Evolutionary conservation across 2,329 filamentous ascomycete genomes (phyloP).

Genomic region (Cladosporium sp.): DNA sequence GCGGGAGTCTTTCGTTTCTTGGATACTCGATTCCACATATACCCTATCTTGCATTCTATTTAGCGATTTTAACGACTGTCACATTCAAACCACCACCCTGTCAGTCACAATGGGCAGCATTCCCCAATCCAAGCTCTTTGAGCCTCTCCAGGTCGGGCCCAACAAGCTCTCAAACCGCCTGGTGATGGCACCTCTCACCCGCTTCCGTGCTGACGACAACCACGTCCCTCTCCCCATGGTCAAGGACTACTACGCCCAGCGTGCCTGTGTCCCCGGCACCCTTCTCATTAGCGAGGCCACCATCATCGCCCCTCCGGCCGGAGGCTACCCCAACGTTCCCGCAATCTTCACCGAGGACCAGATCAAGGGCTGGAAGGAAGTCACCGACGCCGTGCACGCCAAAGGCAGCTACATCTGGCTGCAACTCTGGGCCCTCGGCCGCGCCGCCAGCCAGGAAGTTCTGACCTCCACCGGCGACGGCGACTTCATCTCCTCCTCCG

Average conservation of each 20-base stretch:
- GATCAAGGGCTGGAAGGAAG: constrained; percentile 47
- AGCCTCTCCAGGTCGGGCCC: constrained; percentile 41
- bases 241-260: constrained; percentile 34
- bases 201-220: constrained; percentile 44
- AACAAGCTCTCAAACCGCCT: constrained; percentile 45
- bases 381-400: constrained; percentile 49
- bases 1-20: background rate
- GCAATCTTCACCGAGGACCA: constrained; percentile 37
- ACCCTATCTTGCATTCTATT: background rate
- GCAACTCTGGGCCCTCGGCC: constrained; percentile 47
- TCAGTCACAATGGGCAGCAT: constrained; percentile 12
- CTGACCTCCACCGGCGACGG: constrained; percentile 19
- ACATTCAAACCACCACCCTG: background rate
- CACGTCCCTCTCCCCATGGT: constrained; percentile 21
- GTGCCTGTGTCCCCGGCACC: constrained; percentile 29
- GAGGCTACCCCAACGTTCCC: constrained; percentile 27
- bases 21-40: background rate
- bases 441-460: constrained; percentile 37
- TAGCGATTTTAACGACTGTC: background rate
- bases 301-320: constrained; percentile 29
- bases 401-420: constrained; percentile 47
- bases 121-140: constrained; percentile 29
- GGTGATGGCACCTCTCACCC: constrained; percentile 55
- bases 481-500: constrained; percentile 31
- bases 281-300: constrained; percentile 34